Base-by-base conservation (phyloP, 345 rosid genomes). In the Durio zibethinus region DNA sequence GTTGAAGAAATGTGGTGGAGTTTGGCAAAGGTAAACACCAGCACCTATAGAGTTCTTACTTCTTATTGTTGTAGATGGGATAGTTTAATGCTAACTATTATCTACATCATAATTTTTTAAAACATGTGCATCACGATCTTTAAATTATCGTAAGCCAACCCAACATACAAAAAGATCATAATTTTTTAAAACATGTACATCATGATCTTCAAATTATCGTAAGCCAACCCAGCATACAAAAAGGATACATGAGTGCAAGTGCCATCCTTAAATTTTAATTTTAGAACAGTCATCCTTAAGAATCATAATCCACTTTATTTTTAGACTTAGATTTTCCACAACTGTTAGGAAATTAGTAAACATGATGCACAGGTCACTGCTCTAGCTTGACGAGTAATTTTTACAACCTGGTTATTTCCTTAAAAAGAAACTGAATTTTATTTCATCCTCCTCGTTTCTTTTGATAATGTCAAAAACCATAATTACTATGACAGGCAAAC, bases 401-500 rank as follows among this genome's bases (percentile, higher is more conserved):
- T 48, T 29, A 27, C 74, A 48, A 69, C 38, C 38, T 18, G 59
- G n/a, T 71, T 29, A 71, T 29, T 29, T 71, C 60, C 60, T 48
- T 10, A 9, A 31, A 50, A 50, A 18, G 75, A 29, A 71, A 71
- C 45, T 50, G 75, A 71, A 71, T 52, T 48, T 50, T 10, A 52
- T 11, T 31, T 10, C 61, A 33, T 20, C 29, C 57, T 16, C 25
- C 75, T 52, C 18, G 4, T 48, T 48, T 70, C 57, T 47, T 29
- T 60, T 70, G 42, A 70, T 29, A 70, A 29, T 45, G 57, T 69
- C 23, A 69, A 69, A 69, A 45, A 25, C 9, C 73, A 45, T 43
- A 43, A 6, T 68, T n/a, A n/a, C n/a, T 33, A 45, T 45, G 36
- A 67, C n/a, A 43, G 16, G 23, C 2, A 14, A 45, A 25, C 56